Evolutionary conservation across 192 early-diverging fungal genomes (phyloP).

Genomic region (Fimicolochytrium jonesii): DNA sequence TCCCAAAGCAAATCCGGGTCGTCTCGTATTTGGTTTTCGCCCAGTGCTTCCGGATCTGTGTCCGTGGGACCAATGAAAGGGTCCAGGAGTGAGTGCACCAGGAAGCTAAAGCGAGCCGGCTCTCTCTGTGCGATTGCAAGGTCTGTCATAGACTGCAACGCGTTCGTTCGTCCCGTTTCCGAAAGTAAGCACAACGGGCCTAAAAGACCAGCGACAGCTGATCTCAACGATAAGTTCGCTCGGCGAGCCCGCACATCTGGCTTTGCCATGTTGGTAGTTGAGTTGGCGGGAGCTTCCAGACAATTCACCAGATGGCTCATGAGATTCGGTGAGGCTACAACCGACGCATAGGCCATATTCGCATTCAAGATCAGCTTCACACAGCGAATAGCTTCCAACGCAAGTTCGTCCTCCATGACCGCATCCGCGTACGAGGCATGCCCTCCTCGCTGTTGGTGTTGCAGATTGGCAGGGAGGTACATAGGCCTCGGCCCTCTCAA

Average conservation of each 20-base stretch:
- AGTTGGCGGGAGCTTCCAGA: constrained; percentile 9
- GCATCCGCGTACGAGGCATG: constrained; percentile 23
- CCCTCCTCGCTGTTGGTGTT: too few relatives aligned
- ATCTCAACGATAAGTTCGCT: constrained; percentile 9
- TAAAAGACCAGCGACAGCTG: constrained; percentile 17
- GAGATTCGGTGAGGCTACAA: constrained; percentile 7
- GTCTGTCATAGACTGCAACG: constrained; percentile 16
- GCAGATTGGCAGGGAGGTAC: too few relatives aligned
- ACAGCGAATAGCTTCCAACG: constrained; percentile 20
- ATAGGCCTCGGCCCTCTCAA: too few relatives aligned
- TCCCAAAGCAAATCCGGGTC: constrained; percentile 22
- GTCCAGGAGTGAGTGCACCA: constrained; percentile 26
- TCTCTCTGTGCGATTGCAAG: constrained; percentile 21
- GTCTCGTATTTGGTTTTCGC: not conserved
- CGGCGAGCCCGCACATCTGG: constrained; percentile 3
- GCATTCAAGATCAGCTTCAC: constrained; percentile 27
- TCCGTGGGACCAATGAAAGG: constrained; percentile 7
- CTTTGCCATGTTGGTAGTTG: not conserved
- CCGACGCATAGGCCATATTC: constrained; percentile 22
- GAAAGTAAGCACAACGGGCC: constrained; percentile 33
- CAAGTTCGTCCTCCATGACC: constrained; percentile 25
- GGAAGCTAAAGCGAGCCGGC: constrained; percentile 20
- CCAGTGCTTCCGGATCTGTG: not conserved
- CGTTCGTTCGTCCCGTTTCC: constrained; percentile 4
- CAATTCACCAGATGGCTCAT: constrained; percentile 22